Evolutionary conservation across 805 yeast genomes (phyloP).

Genomic region (Sugiyamaella boreocaroliniensis): DNA sequence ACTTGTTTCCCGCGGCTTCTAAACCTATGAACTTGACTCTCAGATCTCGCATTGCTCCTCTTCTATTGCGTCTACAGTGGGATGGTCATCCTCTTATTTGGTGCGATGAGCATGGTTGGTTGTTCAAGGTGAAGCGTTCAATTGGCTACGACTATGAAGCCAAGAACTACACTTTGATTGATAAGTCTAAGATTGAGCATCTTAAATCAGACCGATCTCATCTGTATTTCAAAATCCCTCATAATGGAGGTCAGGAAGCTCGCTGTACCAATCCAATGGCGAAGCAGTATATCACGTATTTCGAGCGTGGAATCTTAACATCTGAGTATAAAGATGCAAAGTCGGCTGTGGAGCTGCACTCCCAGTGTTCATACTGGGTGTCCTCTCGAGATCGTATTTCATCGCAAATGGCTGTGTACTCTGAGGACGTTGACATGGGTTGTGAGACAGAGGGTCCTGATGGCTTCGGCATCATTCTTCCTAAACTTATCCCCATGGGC

Average conservation of each 20-base stretch:
- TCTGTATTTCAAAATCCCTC: constrained; percentile 68
- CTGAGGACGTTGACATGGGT: constrained; percentile 25
- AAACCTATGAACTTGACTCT: constrained; percentile 55
- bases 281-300: constrained; percentile 62
- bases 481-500: constrained; percentile 86
- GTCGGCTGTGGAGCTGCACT: constrained; percentile 70
- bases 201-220: constrained; percentile 28
- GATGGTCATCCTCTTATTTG: constrained; percentile 77
- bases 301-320: constrained; percentile 65
- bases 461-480: constrained; percentile 66
- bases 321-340: constrained; percentile 68
- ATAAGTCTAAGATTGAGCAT: constrained; percentile 13
- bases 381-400: constrained; percentile 79
- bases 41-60: constrained; percentile 67
- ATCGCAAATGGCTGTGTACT: constrained; percentile 77
- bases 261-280: constrained; percentile 74
- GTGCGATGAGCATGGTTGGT: constrained; percentile 82
- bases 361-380: constrained; percentile 86
- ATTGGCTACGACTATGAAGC: constrained; percentile 26
- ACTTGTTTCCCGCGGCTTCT: constrained; percentile 37
- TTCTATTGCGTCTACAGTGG: constrained; percentile 74
- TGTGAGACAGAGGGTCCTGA: constrained; percentile 3
- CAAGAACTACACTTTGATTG: constrained; percentile 33
- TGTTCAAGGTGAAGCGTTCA: constrained; percentile 51
- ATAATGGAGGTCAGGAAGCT: constrained; percentile 70